Evolutionary conservation across 2,329 filamentous ascomycete genomes (phyloP).

Genomic region (Colletotrichum tofieldiae): DNA sequence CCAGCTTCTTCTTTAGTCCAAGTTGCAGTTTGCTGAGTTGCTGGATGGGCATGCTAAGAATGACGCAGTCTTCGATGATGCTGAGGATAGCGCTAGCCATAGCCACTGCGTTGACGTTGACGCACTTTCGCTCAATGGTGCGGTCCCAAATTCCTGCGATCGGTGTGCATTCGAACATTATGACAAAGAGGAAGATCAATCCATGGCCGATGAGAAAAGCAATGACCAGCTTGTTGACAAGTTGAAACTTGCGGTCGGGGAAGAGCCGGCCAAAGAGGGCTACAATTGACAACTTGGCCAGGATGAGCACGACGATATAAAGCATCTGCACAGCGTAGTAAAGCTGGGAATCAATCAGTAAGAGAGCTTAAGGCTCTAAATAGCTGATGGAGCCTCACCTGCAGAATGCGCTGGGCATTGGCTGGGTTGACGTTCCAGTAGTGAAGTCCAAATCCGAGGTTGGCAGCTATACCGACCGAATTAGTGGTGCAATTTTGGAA

Average conservation of each 20-base stretch:
- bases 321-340: conserved; percentile 45
- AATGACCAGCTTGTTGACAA: conserved; percentile 35
- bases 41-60: conserved; percentile 40
- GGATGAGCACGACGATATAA: conserved; percentile 45
- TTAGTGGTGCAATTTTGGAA: background rate
- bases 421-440: conserved; percentile 46
- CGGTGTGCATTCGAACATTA: conserved; percentile 44
- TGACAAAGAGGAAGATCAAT: conserved; percentile 45
- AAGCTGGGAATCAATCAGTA: conserved; percentile 12
- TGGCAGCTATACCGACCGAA: background rate
- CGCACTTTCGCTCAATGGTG: conserved; percentile 31
- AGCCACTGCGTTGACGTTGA: conserved; percentile 36
- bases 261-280: conserved; percentile 47
- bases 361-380: accelerated
- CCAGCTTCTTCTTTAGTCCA: conserved; percentile 36
- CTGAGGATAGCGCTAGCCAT: conserved; percentile 38
- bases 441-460: conserved; percentile 45
- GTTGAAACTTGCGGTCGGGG: conserved; percentile 37
- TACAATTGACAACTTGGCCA: conserved; percentile 47
- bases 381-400: background rate
- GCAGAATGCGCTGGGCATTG: conserved; percentile 25
- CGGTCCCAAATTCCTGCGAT: conserved; percentile 42
- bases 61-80: conserved; percentile 43
- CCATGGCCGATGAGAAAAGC: conserved; percentile 42
- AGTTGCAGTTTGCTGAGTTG: conserved; percentile 39